A percentile compares a stretch with the other conserved stretches of the same genome.
Conservation (phyloP, 2,329 filamentous ascomycete species). For the Fusarium sp. region DNA sequence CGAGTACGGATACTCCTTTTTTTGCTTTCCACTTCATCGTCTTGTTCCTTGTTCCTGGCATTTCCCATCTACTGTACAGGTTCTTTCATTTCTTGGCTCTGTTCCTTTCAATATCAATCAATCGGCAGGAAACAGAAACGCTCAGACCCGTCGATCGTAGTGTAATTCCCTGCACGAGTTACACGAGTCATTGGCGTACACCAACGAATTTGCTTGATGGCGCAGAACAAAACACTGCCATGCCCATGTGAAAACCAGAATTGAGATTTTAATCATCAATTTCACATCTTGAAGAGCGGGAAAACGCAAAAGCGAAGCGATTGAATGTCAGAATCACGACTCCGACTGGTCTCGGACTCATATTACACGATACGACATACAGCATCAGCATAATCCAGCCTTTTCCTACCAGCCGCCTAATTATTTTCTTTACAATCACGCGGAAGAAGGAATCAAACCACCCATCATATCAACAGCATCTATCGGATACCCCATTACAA, state of each 20-base stretch:
- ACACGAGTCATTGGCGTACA: slow-evolving; percentile 26
- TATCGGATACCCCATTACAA: not conserved
- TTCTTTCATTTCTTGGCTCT: not conserved
- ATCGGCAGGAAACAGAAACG: slow-evolving; percentile 2
- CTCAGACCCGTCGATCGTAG: slow-evolving; percentile 11
- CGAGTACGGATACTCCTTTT: not conserved
- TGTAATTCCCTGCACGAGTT: slow-evolving; percentile 4
- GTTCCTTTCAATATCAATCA: not conserved
- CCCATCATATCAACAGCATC: not conserved
- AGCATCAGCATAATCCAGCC: not conserved
- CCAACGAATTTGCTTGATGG: slow-evolving; percentile 18
- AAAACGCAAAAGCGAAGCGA: not conserved
- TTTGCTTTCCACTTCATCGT: not conserved
- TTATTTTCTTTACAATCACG: not conserved
- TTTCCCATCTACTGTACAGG: not conserved
- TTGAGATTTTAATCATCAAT: not conserved
- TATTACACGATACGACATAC: slow-evolving; percentile 9
- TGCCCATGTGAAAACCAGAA: not conserved
- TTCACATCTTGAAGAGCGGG: not conserved
- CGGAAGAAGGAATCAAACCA: not conserved
- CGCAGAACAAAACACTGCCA: slow-evolving; percentile 8
- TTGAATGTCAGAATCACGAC: slow-evolving; percentile 4
- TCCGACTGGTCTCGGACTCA: slow-evolving; percentile 20
- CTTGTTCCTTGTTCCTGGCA: not conserved
- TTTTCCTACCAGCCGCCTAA: slow-evolving; percentile 1